Percentiles rank a stretch among this genome's conserved stretches.
Evolutionary conservation across 352 stramenopile genomes (phyloP).

Genomic region (Pythium sukuiense): DNA sequence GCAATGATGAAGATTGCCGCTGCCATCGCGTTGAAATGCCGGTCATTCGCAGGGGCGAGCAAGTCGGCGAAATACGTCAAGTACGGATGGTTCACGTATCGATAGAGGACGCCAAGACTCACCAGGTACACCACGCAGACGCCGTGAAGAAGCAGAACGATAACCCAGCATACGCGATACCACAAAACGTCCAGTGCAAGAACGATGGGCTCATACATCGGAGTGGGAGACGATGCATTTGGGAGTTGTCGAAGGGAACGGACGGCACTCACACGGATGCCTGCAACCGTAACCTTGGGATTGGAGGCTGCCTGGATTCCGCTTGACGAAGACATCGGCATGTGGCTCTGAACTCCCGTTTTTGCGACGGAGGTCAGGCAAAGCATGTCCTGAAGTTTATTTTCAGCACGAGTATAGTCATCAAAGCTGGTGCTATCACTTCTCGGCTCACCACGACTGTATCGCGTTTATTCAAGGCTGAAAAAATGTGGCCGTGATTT

Average conservation of each 20-base stretch:
- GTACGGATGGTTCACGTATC: conserved; percentile 26
- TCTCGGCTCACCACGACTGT: background rate
- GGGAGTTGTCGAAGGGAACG: too few species aligned
- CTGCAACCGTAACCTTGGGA: too few species aligned
- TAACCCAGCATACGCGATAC: conserved; percentile 6
- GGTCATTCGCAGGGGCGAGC: conserved; percentile 11
- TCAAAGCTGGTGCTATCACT: too few species aligned
- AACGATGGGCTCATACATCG: background rate
- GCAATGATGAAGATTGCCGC: conserved; percentile 13
- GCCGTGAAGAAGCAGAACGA: conserved; percentile 1
- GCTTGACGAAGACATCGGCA: too few species aligned
- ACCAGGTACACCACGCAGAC: conserved; percentile 20
- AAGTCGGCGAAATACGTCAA: conserved; percentile 29
- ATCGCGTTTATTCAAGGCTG: background rate
- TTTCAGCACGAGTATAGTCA: too few species aligned
- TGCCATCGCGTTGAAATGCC: conserved; percentile 22
- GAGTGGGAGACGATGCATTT: background rate
- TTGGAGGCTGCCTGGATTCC: too few species aligned
- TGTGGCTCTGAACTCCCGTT: too few species aligned
- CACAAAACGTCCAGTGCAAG: background rate
- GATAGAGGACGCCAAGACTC: conserved; percentile 18
- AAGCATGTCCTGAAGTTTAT: too few species aligned
- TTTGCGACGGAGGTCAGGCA: too few species aligned
- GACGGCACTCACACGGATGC: too few species aligned
- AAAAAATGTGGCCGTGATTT: background rate